Evolutionary conservation across 352 stramenopile genomes (phyloP).

Genomic region (Globisporangium polare): DNA sequence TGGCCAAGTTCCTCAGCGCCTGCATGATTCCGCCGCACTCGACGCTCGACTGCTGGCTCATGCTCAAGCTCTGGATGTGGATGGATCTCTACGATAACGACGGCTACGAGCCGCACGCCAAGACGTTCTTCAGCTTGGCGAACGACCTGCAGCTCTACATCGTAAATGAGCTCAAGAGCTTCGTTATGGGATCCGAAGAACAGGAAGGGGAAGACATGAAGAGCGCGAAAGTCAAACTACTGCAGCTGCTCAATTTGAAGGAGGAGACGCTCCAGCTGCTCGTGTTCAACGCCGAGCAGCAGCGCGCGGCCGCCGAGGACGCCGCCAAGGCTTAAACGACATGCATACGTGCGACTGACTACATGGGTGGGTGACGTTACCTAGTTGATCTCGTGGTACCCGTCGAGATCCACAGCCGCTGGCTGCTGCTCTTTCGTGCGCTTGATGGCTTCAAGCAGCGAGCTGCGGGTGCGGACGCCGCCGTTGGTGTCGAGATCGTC

Average conservation of each 20-base stretch:
- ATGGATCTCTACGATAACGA: conserved; percentile 56
- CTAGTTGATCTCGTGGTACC: conserved; percentile 36
- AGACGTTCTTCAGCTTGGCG: conserved; percentile 38
- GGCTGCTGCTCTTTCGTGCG: conserved; percentile 24
- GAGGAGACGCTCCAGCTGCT: conserved; percentile 60
- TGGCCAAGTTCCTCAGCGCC: conserved; percentile 30
- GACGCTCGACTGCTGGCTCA: conserved; percentile 32
- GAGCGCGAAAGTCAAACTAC: conserved; percentile 31
- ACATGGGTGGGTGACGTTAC: neutral
- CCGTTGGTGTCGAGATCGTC: neutral
- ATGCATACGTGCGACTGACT: neutral
- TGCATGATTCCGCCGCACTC: conserved; percentile 24
- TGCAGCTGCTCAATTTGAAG: conserved; percentile 49
- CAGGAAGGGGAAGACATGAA: conserved; percentile 32
- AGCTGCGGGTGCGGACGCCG: neutral
- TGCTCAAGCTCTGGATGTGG: conserved; percentile 44
- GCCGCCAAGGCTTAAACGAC: conserved; percentile 12
- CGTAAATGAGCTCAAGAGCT: conserved; percentile 21
- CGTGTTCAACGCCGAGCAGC: conserved; percentile 43
- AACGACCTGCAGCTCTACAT: conserved; percentile 51
- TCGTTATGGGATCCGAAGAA: neutral
- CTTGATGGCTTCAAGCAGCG: conserved; percentile 29
- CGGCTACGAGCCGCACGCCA: conserved; percentile 38
- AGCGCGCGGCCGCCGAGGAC: conserved; percentile 18
- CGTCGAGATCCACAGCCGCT: conserved; percentile 16